Conservation (phyloP, 306 rosid species). For the Mimosa pudica region DNA sequence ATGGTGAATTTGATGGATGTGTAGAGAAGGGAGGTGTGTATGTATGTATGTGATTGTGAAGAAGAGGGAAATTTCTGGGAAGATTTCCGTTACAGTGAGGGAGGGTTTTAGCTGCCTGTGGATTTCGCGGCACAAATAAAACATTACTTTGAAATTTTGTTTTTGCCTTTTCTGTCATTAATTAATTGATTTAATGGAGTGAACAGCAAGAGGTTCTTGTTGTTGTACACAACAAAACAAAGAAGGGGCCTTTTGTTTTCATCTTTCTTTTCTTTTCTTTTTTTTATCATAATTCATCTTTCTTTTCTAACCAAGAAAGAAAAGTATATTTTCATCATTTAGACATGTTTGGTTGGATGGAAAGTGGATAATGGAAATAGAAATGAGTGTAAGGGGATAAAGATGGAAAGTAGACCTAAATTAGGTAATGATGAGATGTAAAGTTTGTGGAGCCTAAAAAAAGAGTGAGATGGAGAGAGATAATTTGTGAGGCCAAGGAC, state of each 20-base stretch:
- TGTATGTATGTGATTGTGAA: too few relatives aligned
- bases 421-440: too few relatives aligned
- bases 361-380: too few relatives aligned
- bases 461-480: too few relatives aligned
- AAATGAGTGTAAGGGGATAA: too few relatives aligned
- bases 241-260: background rate
- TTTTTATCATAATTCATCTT: too few relatives aligned
- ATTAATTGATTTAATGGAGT: background rate
- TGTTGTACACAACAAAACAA: background rate
- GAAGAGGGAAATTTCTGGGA: background rate
- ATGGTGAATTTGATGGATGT: background rate
- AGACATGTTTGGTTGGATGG: too few relatives aligned
- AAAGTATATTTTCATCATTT: too few relatives aligned
- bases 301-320: background rate
- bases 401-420: too few relatives aligned
- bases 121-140: conserved; percentile 13
- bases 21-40: background rate
- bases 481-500: too few relatives aligned
- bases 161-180: background rate
- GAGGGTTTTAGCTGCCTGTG: background rate
- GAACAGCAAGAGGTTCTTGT: background rate
- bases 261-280: background rate
- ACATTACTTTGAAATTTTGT: background rate
- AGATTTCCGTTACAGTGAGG: background rate
- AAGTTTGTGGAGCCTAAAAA: too few relatives aligned